Conservation (phyloP, 495 filamentous ascomycete species). For the Hyphodiscus hymeniophilus region DNA sequence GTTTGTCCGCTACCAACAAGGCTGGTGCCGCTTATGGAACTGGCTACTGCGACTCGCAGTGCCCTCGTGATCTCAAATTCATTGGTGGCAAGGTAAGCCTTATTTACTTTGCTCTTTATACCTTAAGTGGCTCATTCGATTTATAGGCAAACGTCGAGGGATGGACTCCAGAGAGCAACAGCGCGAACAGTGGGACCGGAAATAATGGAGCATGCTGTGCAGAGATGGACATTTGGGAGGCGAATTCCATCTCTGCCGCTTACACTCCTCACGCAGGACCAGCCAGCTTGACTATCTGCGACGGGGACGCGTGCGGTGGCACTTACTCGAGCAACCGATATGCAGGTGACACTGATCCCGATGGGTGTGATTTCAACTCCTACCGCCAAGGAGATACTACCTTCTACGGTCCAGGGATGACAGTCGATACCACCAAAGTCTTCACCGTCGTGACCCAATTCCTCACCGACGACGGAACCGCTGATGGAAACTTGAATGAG, state of each 20-base stretch:
- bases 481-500: slow-evolving; percentile 44
- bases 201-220: slow-evolving; percentile 56
- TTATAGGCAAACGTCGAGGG: slow-evolving; percentile 39
- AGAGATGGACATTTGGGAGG: slow-evolving; percentile 67
- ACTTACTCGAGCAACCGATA: slow-evolving; percentile 42
- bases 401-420: slow-evolving; percentile 50
- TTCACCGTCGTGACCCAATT: slow-evolving; percentile 72
- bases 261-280: slow-evolving; percentile 47
- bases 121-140: background rate
- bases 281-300: slow-evolving; percentile 38
- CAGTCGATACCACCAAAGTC: slow-evolving; percentile 49
- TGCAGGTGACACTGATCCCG: slow-evolving; percentile 59
- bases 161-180: slow-evolving; percentile 41
- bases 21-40: slow-evolving; percentile 64
- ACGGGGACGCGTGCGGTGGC: slow-evolving; percentile 38
- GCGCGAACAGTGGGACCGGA: slow-evolving; percentile 47
- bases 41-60: slow-evolving; percentile 73
- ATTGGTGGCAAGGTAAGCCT: slow-evolving; percentile 47
- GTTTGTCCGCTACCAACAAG: slow-evolving; percentile 45
- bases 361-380: slow-evolving; percentile 68
- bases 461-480: slow-evolving; percentile 48
- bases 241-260: slow-evolving; percentile 51
- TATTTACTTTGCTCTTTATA: background rate
- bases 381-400: slow-evolving; percentile 49
- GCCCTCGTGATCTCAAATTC: slow-evolving; percentile 55